phyloP scores from a whole-genome alignment of 164 flowering plant genomes.

The Akebia trifoliata region DNA sequence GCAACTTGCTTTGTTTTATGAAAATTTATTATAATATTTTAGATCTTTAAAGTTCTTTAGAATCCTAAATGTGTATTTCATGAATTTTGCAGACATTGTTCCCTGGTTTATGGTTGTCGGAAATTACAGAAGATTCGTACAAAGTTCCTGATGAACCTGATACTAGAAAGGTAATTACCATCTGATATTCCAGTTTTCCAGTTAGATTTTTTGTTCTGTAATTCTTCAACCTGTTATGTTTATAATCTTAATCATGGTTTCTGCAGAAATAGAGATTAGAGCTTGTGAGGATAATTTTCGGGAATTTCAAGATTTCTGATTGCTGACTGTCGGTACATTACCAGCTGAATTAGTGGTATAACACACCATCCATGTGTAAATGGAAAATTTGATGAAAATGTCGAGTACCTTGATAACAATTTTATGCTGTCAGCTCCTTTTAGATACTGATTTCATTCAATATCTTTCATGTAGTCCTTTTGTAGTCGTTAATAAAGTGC shows the following conservation, averaged over 20 bases:
- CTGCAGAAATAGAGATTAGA: slow-evolving; percentile 19
- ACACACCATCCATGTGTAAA: slow-evolving; percentile 8
- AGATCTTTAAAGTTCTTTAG: background rate
- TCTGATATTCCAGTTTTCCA: background rate
- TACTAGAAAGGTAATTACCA: slow-evolving; percentile 27
- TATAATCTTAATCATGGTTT: background rate
- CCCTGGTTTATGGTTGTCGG: slow-evolving; percentile 59
- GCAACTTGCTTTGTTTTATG: slow-evolving; percentile 7
- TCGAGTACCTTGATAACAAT: too few relatives aligned
- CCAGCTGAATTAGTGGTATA: slow-evolving; percentile 16
- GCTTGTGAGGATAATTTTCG: background rate
- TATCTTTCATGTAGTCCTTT: too few relatives aligned
- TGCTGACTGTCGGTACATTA: slow-evolving; percentile 14
- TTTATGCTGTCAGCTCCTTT: too few relatives aligned
- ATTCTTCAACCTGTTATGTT: background rate
- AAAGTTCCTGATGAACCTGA: slow-evolving; percentile 40
- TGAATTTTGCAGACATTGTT: slow-evolving; percentile 32
- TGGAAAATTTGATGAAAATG: slow-evolving; percentile 15
- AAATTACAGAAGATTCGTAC: slow-evolving; percentile 40
- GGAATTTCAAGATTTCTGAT: slow-evolving; percentile 4
- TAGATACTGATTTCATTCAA: too few relatives aligned
- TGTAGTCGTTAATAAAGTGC: too few relatives aligned
- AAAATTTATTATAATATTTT: background rate
- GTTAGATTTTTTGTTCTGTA: background rate
- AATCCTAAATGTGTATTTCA: background rate